Evolutionary conservation across 768 basidiomycete species (phyloP).

Genomic region (Kwoniella dendrophila): DNA sequence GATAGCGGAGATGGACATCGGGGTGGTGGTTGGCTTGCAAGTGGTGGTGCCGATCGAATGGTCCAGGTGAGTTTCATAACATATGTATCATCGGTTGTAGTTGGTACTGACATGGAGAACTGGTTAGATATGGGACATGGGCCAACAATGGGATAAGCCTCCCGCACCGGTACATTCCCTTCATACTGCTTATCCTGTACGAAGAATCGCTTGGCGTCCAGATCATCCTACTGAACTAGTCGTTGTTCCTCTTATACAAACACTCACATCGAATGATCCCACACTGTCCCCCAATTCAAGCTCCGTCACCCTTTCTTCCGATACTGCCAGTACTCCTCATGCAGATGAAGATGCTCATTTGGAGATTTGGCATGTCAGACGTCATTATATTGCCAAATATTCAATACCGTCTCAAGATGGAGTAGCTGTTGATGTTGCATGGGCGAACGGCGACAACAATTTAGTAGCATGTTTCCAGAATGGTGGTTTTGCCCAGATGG

Average conservation of each 20-base stretch:
- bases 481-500: slow-evolving; percentile 47
- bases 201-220: slow-evolving; percentile 50
- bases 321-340: neutral
- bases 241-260: slow-evolving; percentile 45
- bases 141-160: slow-evolving; percentile 36
- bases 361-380: slow-evolving; percentile 55
- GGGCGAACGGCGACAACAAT: slow-evolving; percentile 35
- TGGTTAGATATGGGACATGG: slow-evolving; percentile 54
- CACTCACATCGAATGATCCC: slow-evolving; percentile 14
- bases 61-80: slow-evolving; percentile 45
- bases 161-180: slow-evolving; percentile 47
- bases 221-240: slow-evolving; percentile 50
- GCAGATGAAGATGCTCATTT: slow-evolving; percentile 46
- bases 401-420: slow-evolving; percentile 39
- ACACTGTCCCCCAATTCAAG: slow-evolving; percentile 1
- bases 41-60: slow-evolving; percentile 49
- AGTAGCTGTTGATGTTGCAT: slow-evolving; percentile 41
- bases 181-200: slow-evolving; percentile 47
- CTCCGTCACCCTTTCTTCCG: neutral
- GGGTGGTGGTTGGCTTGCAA: slow-evolving; percentile 51
- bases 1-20: slow-evolving; percentile 12
- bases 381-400: slow-evolving; percentile 53
- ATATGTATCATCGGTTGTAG: neutral
- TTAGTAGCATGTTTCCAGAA: slow-evolving; percentile 49
- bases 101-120: neutral